Evolutionary conservation across 2,329 filamentous ascomycete species (phyloP).

Genomic region (Geosmithia flava): DNA sequence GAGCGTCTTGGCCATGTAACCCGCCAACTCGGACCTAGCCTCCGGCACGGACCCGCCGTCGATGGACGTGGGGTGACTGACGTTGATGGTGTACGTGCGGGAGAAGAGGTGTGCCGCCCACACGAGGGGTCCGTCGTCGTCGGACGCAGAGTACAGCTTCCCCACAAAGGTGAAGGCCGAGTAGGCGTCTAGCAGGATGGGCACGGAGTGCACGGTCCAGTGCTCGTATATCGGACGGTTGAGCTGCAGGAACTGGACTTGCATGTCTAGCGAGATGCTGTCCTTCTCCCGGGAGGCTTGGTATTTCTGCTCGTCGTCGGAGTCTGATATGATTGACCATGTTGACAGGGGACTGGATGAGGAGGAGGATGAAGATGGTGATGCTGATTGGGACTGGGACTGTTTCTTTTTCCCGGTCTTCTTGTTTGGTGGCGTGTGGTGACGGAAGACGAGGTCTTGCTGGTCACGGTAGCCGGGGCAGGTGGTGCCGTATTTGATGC

Average conservation of each 20-base stretch:
- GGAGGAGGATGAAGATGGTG: neutral
- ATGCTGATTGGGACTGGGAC: conserved; percentile 4
- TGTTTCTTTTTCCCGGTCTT: conserved; percentile 17
- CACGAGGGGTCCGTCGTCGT: conserved; percentile 19
- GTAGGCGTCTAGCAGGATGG: conserved; percentile 25
- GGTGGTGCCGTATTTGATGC: conserved; percentile 24
- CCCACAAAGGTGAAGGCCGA: conserved; percentile 20
- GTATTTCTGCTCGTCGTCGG: neutral
- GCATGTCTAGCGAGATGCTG: no score
- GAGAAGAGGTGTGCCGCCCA: conserved; percentile 27
- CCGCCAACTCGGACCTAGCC: conserved; percentile 17
- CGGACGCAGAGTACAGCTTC: conserved; percentile 11
- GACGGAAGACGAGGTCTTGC: conserved; percentile 25
- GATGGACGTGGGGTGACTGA: conserved; percentile 17
- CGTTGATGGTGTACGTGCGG: conserved; percentile 24
- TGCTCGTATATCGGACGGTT: conserved; percentile 16
- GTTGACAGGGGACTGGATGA: neutral
- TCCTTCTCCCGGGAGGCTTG: no score
- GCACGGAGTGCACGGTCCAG: conserved; percentile 24
- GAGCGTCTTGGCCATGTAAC: conserved; percentile 22
- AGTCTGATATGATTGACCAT: neutral
- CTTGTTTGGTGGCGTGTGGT: conserved; percentile 15
- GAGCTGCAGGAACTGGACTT: conserved; percentile 2
- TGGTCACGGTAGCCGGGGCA: conserved; percentile 27
- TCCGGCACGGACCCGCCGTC: conserved; percentile 10